Evolutionary conservation across 2,329 filamentous ascomycete genomes (phyloP).

Genomic region (Fusarium penzigii): DNA sequence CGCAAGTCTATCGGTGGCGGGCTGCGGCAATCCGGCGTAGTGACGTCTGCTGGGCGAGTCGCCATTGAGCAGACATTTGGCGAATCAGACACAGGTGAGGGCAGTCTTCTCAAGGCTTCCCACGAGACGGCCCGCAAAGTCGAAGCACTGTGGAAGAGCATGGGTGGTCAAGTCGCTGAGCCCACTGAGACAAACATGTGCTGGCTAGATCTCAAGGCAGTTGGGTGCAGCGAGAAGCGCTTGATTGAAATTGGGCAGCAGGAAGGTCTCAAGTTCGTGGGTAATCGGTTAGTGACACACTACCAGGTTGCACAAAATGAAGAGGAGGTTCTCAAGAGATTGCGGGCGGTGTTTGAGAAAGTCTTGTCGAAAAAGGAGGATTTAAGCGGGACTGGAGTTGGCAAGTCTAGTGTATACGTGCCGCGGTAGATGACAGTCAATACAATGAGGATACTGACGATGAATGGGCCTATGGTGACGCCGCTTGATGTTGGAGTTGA

Average conservation of each 20-base stretch:
- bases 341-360: constrained; percentile 56
- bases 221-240: constrained; percentile 44
- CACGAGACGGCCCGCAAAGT: constrained; percentile 65
- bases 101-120: constrained; percentile 59
- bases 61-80: constrained; percentile 58
- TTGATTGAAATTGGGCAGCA: constrained; percentile 43
- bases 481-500: neutral
- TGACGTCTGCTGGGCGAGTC: constrained; percentile 70
- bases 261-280: constrained; percentile 44
- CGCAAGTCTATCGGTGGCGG: constrained; percentile 77
- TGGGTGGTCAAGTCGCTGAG: constrained; percentile 68
- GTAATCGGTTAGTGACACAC: constrained; percentile 48
- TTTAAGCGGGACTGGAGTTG: constrained; percentile 16
- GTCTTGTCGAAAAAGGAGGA: constrained; percentile 28
- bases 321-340: constrained; percentile 58
- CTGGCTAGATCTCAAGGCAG: constrained; percentile 73
- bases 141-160: constrained; percentile 68
- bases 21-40: constrained; percentile 69
- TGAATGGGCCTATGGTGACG: neutral
- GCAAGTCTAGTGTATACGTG: constrained; percentile 29
- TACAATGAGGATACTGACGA: neutral
- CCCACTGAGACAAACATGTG: constrained; percentile 91
- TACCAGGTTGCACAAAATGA: constrained; percentile 63
- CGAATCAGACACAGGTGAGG: constrained; percentile 37
- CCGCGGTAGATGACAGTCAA: constrained; percentile 12